Evolutionary conservation across 768 basidiomycete genomes (phyloP), one percentile per base, ranked within the genome.

Genomic region (Tubosaeta brunneosetosa): DNA sequence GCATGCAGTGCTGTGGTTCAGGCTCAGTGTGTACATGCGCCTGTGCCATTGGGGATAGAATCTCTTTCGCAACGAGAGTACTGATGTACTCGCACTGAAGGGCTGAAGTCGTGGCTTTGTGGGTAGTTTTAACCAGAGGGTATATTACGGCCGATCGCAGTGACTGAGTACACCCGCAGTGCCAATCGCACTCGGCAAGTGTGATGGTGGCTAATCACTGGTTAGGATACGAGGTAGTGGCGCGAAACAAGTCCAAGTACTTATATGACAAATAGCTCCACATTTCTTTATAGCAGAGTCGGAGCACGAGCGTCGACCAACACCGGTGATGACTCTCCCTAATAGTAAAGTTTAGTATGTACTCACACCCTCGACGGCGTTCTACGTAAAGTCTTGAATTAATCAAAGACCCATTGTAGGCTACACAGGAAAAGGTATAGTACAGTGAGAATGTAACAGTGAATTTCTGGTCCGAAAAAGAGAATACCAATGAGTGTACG

Each of bases 1-100:
- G 57, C 33, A 46, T 45, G 22, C 52, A 55, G 27, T 47, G 60
- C 33, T 59, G 66, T 31, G 55, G 49, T 26, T 49, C 63, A 14
- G 55, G 34, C 34, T 47, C 33, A 40, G 52, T 36, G 16, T 48
- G 60, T 51, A 32, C 47, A n/a, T 51, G 49, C 17, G 52, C 60
- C 37, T 55, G 48, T 57, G 62, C 60, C 42, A 32, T 40, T n/a
- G 27, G 27, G n/a, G 37, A 34, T 22, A 6, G 17, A 22, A 8
- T 17, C 19, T 29, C 31, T 17, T n/a, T 12, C 29, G n/a, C 27
- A 32, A 19, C 5, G 16, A 17, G 27, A 44, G 27, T 27, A 16
- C 22, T 22, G 22, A 9, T 44, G 29, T 34, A 34, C 33, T 34
- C 12, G 14, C 33, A 34, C 8, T 34, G 43, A 14, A 11, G 29